Evolutionary conservation across 768 basidiomycete genomes (phyloP).

Genomic region (Dendrothele bispora): DNA sequence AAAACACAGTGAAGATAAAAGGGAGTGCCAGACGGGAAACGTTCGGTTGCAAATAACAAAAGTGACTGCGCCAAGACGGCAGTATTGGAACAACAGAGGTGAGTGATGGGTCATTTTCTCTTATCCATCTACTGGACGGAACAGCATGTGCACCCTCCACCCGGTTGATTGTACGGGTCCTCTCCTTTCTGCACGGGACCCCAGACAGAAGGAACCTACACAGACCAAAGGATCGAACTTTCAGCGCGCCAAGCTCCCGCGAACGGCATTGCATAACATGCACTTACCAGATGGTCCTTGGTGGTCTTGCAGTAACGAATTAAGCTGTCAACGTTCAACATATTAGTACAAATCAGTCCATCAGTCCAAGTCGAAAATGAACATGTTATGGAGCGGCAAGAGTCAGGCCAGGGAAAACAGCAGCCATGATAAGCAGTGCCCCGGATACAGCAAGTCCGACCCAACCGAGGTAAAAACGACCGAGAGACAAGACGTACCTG

Average conservation of each 20-base stretch:
- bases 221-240: background rate
- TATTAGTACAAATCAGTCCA: constrained; percentile 5
- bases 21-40: background rate
- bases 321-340: constrained; percentile 40
- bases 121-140: constrained; percentile 48
- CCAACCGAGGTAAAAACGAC: background rate
- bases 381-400: background rate
- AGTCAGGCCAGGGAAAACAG: background rate
- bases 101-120: background rate
- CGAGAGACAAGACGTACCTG: constrained; percentile 41
- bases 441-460: background rate
- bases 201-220: constrained; percentile 93
- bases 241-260: background rate
- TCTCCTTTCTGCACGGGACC: constrained; percentile 90
- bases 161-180: constrained; percentile 86
- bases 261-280: constrained; percentile 4
- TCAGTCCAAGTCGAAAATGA: background rate
- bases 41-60: background rate
- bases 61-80: background rate
- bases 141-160: constrained; percentile 55
- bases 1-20: background rate
- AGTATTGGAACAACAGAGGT: background rate
- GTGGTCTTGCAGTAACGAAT: constrained; percentile 76
- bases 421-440: background rate
- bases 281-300: constrained; percentile 63